Conservation (phyloP, 2,329 filamentous ascomycete species). For the Cladophialophora carrionii region DNA sequence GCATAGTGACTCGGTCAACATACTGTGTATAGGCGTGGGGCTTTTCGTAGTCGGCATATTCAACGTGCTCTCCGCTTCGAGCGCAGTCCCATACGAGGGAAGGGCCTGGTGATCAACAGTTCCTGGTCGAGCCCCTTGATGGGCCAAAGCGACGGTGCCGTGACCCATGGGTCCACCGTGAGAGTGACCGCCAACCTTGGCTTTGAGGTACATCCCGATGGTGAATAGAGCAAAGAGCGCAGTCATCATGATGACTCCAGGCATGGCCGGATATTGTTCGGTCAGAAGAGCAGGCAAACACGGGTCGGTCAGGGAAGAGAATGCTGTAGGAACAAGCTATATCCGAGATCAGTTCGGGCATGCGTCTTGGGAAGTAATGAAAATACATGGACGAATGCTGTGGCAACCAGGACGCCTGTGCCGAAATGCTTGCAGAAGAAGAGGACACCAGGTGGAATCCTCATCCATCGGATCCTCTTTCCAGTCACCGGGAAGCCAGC, state of each 20-base stretch:
- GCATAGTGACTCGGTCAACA: background rate
- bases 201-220: conserved; percentile 34
- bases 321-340: conserved; percentile 66
- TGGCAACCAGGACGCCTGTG: conserved; percentile 72
- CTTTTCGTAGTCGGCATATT: background rate
- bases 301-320: conserved; percentile 52
- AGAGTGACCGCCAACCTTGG: conserved; percentile 35
- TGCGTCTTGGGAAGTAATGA: background rate
- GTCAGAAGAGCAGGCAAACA: conserved; percentile 64
- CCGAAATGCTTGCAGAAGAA: conserved; percentile 58
- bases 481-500: conserved; percentile 50
- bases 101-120: background rate
- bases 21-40: conserved; percentile 3
- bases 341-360: background rate
- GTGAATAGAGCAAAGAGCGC: conserved; percentile 56
- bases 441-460: conserved; percentile 49
- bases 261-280: conserved; percentile 63
- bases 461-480: conserved; percentile 43
- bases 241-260: conserved; percentile 68
- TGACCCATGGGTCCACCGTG: conserved; percentile 34
- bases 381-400: conserved; percentile 60
- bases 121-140: conserved; percentile 1
- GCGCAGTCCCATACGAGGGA: background rate
- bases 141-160: background rate
- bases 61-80: background rate